Conservation (phyloP, 2,329 filamentous ascomycete genomes). For the Orbilia javanica region DNA sequence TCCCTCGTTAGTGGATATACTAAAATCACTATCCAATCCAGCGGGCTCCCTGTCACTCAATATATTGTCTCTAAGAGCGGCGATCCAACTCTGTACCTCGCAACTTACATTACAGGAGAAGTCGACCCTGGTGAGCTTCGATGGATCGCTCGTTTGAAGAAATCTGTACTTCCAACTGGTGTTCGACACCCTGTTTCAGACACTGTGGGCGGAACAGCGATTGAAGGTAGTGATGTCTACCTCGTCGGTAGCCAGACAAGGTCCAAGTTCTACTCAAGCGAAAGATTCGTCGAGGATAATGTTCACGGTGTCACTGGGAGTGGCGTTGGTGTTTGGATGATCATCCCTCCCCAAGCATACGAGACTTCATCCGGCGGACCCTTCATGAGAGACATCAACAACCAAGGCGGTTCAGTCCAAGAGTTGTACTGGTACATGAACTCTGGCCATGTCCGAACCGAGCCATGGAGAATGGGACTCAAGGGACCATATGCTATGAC, state of each 20-base stretch:
- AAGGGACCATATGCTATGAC: conserved; percentile 75
- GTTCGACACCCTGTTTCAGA: conserved; percentile 44
- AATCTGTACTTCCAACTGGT: conserved; percentile 47
- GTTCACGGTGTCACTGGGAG: conserved; percentile 73
- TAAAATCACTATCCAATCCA: conserved; percentile 73
- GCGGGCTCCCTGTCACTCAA: conserved; percentile 71
- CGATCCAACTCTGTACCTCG: conserved; percentile 73
- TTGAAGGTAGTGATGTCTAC: conserved; percentile 65
- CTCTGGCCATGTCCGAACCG: conserved; percentile 74
- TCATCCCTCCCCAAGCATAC: conserved; percentile 70
- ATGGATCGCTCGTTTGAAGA: conserved; percentile 68
- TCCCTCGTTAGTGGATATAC: conserved; percentile 63
- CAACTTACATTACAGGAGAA: conserved; percentile 73
- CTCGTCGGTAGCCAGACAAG: conserved; percentile 74
- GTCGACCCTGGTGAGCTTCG: conserved; percentile 73
- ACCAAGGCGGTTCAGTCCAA: conserved; percentile 73
- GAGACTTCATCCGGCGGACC: conserved; percentile 76
- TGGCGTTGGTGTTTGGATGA: conserved; percentile 71
- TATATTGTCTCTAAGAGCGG: conserved; percentile 74
- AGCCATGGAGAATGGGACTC: conserved; percentile 73
- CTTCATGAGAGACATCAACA: conserved; percentile 71
- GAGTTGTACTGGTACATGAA: conserved; percentile 76
- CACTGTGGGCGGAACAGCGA: conserved; percentile 39
- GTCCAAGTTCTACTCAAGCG: conserved; percentile 77
- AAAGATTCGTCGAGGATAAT: conserved; percentile 77